Base-by-base conservation (phyloP, 768 basidiomycete genomes). In the Lactifluus rugatus region DNA sequence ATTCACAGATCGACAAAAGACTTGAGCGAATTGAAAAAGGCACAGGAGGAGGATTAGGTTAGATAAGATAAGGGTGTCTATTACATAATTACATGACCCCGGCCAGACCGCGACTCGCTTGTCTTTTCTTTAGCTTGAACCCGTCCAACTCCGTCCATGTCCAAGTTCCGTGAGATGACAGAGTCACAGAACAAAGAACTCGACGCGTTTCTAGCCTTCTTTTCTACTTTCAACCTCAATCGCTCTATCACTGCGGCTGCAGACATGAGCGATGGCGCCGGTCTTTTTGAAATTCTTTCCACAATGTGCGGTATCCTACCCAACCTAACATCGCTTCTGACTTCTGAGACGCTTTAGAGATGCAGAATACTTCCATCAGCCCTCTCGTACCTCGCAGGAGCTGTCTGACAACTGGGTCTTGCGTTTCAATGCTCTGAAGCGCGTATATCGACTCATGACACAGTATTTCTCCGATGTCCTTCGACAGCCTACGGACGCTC, bases 321-420 rank as follows among this genome's bases (percentile, higher is more conserved):
- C 49, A 51, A 52, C 42, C 46, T 51, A 31, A 34, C 34, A 23
- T 48, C 46, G 21, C 16, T 31, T 48, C 39, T 42, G 54, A 54
- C 17, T 48, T 19, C 48, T 45, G 64, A 57, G 48, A 45, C 45
- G 59, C 48, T 65, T 26, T 67, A 93, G 91, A 63, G 92, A 93
- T 73, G 75, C 76, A 48, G 79, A 84, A 32, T 90, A 90, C 73
- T 94, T 94, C 67, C 80, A 81, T 46, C 80, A 79, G 53, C 72
- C 82, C 4, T 72, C 75, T 19, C 80, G 85, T 11, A 73, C 80
- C 5, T 75, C 83, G 0, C 71, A 78, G 17, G 83, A 88, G 54
- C 77, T 77, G 2, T 81, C 86, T 11, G 90, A 92, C 66, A 93
- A 90, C 71, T 95, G 92, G 92, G 89, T 93, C 56, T 72, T 93